Evolutionary conservation across 441 rosid genomes (phyloP), one percentile per base, ranked within the genome.

Genomic region (Populus hybrid): DNA sequence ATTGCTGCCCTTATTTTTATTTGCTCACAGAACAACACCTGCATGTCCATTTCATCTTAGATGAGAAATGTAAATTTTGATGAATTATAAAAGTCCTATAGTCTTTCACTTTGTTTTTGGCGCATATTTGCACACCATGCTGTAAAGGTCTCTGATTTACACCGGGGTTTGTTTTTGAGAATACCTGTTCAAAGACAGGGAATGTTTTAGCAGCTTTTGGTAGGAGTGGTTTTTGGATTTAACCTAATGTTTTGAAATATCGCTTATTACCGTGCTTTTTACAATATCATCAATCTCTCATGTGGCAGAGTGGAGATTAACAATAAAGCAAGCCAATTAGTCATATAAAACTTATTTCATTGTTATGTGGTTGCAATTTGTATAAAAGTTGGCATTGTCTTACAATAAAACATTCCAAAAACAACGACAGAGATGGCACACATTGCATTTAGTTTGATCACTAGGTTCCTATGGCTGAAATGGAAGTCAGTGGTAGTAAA

Each of bases 21-120:
- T 89, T 95, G 97, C 83, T 91, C 92, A 1, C 91, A 85, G 83
- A 91, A 90, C 76, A 90, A 79, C 42, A 90, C 93, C 91, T 92
- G 92, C 87, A 79, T 78, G 59, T 31, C 56, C 45, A 74, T 64
- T 71, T 64, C 64, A 24, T 72, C 64, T 75, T 74, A 77, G 68
- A 70, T 78, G 40, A 72, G 50, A 82, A 65, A n/a, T 66, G 9
- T 79, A 70, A 29, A 29, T 59, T 9, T 70, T 70, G 42, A 56
- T 18, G 31, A 20, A 18, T 29, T 29, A 66, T 74, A 53, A 53
- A 53, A 53, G 61, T 40, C 31, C 1, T 29, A 29, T n/a, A n/a
- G 28, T 23, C 61, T 64, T 24, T 64, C 33, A 24, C 33, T 64
- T 40, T 20, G 20, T 73, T 56, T 71, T 26, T 23, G 67, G 7